phyloP scores from a whole-genome alignment of 768 basidiomycete genomes.

The Mycena amicta region DNA sequence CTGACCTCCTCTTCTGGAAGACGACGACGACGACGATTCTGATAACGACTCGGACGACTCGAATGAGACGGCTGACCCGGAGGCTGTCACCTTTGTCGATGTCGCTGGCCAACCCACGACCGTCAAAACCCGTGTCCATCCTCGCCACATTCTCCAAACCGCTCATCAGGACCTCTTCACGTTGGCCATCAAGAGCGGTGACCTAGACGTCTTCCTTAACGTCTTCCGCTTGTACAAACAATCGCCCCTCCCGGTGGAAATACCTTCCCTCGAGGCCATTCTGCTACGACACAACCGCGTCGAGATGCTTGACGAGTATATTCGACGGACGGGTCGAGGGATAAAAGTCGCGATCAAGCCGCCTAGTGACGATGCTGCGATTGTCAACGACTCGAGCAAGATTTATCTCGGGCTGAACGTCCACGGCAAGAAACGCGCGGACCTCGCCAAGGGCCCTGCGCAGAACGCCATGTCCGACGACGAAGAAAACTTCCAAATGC shows the following conservation, averaged over 20 bases:
- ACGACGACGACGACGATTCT: constrained; percentile 41
- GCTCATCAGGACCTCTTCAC: constrained; percentile 30
- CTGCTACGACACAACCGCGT: constrained; percentile 46
- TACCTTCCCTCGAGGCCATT: no score
- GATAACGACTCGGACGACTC: constrained; percentile 44
- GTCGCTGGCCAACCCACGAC: constrained; percentile 51
- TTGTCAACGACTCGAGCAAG: constrained; percentile 44
- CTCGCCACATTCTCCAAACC: constrained; percentile 37
- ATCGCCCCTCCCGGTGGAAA: constrained; percentile 32
- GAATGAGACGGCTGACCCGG: constrained; percentile 39
- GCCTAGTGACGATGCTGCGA: constrained; percentile 28
- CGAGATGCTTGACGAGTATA: constrained; percentile 58
- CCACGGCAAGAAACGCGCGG: constrained; percentile 61
- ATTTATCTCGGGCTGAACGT: constrained; percentile 63
- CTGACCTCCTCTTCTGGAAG: no score
- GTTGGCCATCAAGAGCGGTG: constrained; percentile 44
- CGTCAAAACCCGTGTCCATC: constrained; percentile 42
- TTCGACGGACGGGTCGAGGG: constrained; percentile 52
- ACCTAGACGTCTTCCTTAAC: constrained; percentile 54
- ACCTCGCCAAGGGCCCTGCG: constrained; percentile 53
- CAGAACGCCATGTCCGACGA: constrained; percentile 38
- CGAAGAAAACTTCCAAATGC: constrained; percentile 18
- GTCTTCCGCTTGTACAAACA: constrained; percentile 45
- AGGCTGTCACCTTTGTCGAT: constrained; percentile 51
- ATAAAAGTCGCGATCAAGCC: constrained; percentile 33